Conservation (phyloP, 2,329 filamentous ascomycete genomes). For the Penicillium sp. region DNA sequence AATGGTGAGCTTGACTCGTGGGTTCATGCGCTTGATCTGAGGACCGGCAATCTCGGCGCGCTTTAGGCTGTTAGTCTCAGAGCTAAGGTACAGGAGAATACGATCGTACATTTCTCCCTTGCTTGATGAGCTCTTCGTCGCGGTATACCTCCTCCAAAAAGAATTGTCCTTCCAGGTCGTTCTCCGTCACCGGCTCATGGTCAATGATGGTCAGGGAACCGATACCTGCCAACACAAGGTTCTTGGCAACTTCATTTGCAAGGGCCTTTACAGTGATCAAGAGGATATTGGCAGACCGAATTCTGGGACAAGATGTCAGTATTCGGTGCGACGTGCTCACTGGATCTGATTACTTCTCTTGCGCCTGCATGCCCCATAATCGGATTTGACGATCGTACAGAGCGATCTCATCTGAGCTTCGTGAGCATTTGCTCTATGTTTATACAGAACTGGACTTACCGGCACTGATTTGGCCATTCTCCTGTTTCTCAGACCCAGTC, state of each 20-base stretch:
- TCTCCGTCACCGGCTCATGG: conserved; percentile 69
- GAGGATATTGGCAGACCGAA: conserved; percentile 85
- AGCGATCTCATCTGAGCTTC: conserved; percentile 79
- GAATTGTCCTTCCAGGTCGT: conserved; percentile 80
- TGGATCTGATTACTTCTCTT: conserved; percentile 63
- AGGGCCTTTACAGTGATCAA: conserved; percentile 85
- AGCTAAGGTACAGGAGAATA: conserved; percentile 2
- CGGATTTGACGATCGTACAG: conserved; percentile 97
- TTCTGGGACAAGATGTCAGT: conserved; percentile 50
- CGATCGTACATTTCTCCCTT: conserved; percentile 67
- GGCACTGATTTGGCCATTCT: conserved; percentile 35
- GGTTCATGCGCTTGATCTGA: conserved; percentile 84
- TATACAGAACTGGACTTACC: conserved; percentile 18
- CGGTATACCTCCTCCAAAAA: conserved; percentile 68
- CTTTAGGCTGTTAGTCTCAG: conserved; percentile 34
- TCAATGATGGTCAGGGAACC: conserved; percentile 88
- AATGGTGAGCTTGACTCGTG: conserved; percentile 73
- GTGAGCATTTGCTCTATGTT: neutral
- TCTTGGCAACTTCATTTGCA: conserved; percentile 94
- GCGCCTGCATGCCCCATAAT: conserved; percentile 93
- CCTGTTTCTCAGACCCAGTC: conserved; percentile 17
- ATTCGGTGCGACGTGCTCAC: neutral
- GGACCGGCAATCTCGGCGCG: conserved; percentile 76
- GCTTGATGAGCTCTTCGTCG: conserved; percentile 16
- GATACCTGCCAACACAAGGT: conserved; percentile 90